Conservation (phyloP, 108 stramenopile species). For the Fragilaria crotonensis region DNA sequence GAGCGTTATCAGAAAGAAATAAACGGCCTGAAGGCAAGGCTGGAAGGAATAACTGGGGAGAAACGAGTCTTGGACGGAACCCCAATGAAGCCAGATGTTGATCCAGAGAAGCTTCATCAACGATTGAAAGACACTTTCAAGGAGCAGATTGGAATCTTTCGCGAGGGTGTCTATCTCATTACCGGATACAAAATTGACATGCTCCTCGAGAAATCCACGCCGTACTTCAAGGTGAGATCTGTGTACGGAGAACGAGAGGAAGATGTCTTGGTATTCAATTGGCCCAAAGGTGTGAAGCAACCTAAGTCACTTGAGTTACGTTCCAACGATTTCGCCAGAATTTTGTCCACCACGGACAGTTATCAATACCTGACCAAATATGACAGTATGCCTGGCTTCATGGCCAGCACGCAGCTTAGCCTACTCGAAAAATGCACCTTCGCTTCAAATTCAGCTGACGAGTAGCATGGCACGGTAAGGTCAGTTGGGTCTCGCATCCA, state of each 20-base stretch:
- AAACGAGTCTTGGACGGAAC: background rate
- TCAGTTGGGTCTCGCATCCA: too few relatives aligned
- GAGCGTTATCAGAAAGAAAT: constrained; percentile 57
- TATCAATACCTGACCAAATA: constrained; percentile 78
- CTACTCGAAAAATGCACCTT: constrained; percentile 93
- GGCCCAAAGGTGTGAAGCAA: constrained; percentile 40
- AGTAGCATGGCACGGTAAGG: background rate
- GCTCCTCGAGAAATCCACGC: constrained; percentile 47
- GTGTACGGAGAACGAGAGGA: constrained; percentile 88
- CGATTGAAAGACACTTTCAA: constrained; percentile 88
- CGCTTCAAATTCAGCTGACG: background rate
- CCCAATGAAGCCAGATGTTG: constrained; percentile 27
- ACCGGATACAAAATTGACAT: constrained; percentile 95
- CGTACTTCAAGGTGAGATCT: constrained; percentile 81
- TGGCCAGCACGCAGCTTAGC: constrained; percentile 77
- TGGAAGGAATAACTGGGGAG: constrained; percentile 31
- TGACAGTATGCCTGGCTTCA: constrained; percentile 88
- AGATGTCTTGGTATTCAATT: constrained; percentile 85
- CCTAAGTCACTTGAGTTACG: constrained; percentile 55
- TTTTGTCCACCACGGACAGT: constrained; percentile 55
- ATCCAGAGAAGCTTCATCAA: constrained; percentile 80
- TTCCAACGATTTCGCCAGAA: constrained; percentile 77
- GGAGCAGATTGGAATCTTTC: constrained; percentile 83
- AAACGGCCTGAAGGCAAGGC: constrained; percentile 35
- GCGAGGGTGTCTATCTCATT: constrained; percentile 90